phyloP scores from a whole-genome alignment of 2,329 filamentous ascomycete genomes.

The Arachnopeziza araneosa region DNA sequence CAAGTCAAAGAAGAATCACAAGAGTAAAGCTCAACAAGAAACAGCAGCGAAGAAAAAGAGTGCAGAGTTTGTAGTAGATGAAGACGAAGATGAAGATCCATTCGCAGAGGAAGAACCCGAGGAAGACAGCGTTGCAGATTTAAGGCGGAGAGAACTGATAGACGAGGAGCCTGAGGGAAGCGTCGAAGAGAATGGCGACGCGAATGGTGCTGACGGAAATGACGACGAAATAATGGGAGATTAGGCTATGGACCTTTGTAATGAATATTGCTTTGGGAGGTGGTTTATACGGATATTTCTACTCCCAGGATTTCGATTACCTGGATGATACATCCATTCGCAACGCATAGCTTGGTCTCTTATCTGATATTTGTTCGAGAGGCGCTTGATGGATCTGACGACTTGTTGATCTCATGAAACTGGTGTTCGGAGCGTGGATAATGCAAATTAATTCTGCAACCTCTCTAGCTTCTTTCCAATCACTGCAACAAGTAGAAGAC shows the following conservation, averaged over 20 bases:
- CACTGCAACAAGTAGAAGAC: too few relatives aligned
- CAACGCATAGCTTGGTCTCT: neutral
- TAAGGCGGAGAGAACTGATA: slow-evolving; percentile 48
- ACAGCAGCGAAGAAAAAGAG: slow-evolving; percentile 39
- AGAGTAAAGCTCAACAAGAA: slow-evolving; percentile 38
- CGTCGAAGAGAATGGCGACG: slow-evolving; percentile 36
- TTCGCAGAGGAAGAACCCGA: slow-evolving; percentile 46
- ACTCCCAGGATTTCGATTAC: neutral
- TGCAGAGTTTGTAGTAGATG: slow-evolving; percentile 23
- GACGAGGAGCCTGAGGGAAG: slow-evolving; percentile 40
- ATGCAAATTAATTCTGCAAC: neutral
- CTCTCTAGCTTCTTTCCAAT: too few relatives aligned
- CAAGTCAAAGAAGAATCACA: slow-evolving; percentile 34
- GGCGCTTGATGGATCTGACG: neutral
- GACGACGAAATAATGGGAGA: slow-evolving; percentile 39
- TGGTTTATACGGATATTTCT: neutral
- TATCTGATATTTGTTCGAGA: neutral
- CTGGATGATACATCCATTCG: neutral
- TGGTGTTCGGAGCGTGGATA: neutral
- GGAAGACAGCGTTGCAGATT: slow-evolving; percentile 54
- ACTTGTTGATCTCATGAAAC: neutral
- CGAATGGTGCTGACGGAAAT: slow-evolving; percentile 25
- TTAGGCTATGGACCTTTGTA: slow-evolving; percentile 21
- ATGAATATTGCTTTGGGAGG: slow-evolving; percentile 1
- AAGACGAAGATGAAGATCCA: slow-evolving; percentile 33